Evolutionary conservation across 2,329 filamentous ascomycete species (phyloP).

Genomic region (Leptographium wingfieldii): DNA sequence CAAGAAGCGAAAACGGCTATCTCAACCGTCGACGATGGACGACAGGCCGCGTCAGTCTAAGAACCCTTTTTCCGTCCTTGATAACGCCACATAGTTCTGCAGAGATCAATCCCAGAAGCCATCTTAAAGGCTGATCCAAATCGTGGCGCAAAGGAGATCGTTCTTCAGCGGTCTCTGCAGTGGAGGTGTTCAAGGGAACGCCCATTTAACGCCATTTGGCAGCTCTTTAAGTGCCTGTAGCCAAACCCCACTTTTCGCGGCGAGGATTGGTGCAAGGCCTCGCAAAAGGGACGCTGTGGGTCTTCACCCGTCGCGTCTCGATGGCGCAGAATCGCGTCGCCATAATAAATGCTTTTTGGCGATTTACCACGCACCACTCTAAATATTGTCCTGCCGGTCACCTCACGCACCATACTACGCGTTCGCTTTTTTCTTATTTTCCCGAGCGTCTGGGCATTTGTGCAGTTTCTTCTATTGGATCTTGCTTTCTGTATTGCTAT

Average conservation of each 20-base stretch:
- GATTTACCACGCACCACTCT: not conserved
- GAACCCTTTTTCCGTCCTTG: slow-evolving; percentile 10
- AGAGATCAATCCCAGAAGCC: too few species aligned
- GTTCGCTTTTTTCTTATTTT: not conserved
- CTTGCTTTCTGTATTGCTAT: not conserved
- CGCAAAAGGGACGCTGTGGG: not conserved
- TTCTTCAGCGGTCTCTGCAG: not conserved
- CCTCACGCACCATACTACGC: not conserved
- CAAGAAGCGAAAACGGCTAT: slow-evolving; percentile 7
- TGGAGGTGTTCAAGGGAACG: not conserved
- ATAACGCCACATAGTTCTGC: not conserved
- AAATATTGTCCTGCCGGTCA: not conserved
- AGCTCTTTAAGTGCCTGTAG: not conserved
- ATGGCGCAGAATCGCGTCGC: slow-evolving; percentile 8
- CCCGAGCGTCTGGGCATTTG: not conserved
- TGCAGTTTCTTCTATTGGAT: not conserved
- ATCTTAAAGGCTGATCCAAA: too few species aligned
- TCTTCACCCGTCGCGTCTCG: slow-evolving; percentile 4
- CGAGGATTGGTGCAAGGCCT: not conserved
- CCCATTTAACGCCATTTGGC: not conserved
- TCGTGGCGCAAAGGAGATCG: too few species aligned
- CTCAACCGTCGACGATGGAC: not conserved
- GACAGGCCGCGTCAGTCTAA: not conserved
- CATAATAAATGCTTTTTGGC: not conserved
- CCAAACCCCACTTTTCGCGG: slow-evolving; percentile 3